Base-by-base conservation (phyloP, 164 flowering plant species). In the Nelumbo lutea region DNA sequence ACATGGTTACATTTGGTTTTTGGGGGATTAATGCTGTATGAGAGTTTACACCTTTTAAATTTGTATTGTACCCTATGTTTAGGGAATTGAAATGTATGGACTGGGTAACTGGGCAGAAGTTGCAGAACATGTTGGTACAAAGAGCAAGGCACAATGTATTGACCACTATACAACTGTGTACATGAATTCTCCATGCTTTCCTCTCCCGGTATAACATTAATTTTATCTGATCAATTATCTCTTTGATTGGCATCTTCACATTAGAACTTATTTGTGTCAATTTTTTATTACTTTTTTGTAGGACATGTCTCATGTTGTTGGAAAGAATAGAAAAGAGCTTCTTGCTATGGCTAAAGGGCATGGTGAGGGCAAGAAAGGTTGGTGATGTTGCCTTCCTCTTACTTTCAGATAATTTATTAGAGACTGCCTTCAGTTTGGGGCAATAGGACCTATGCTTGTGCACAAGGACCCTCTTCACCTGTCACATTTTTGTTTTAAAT, bases 21-120 rank as follows among this genome's bases (percentile, higher is more conserved):
- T 51, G 13, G 41, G 55, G 40, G 42, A 7, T 52, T 48, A 3
- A 52, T 64, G 8, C 43, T 11, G 47, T 45, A 1, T 48, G 42
- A 59, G 61, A 51, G 63, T 45, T 68, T 61, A 50, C 55, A 52
- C 52, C 27, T 46, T 52, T 14, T 46, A 60, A 68, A 65, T 64
- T 27, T 69, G 14, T 11, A 39, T 45, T 1, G 59, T 11, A 6
- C 51, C 43, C 53, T 67, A 6, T 42, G 51, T 79, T 70, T 62
- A 95, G 97, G 99, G 91, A 63, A 87, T 92, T 75, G 97, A 85
- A 79, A 92, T 90, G 96, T 95, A 95, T 80, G 99, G 98, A 68
- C 71, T 95, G 66, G 93, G 93, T 62, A 95, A 90, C 75, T 95
- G 99, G 99, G 72, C 77, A 47, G 98, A 92, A 79, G 96, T 95